Base-by-base conservation (phyloP, 352 stramenopile species). In the Pythium vanterpoolii region DNA sequence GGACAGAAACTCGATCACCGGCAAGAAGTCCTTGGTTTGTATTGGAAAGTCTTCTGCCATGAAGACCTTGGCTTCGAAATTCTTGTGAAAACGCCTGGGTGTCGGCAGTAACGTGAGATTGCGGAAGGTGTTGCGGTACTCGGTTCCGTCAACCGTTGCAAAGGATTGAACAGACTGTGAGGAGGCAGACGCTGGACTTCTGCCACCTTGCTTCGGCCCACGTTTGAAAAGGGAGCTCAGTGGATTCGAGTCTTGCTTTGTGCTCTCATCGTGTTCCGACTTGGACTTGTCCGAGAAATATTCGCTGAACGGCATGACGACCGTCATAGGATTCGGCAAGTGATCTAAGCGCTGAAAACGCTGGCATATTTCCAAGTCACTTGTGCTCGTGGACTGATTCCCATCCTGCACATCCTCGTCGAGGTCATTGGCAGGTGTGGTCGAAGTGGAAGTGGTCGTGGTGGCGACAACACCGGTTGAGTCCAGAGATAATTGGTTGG, bases 41-140 rank as follows among this genome's bases (percentile, higher is more conserved):
- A 93, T 83, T n/a, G 81, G 81, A 38, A 93, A 93, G 9, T 58
- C 77, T 50, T 91, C 71, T 1, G 79, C 71, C 81, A 93, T 93
- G 36, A 90, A 66, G 19, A 91, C 77, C 30, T 89, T 91, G 13
- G 77, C 79, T 18, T 93, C 80, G 58, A 93, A 87, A n/a, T 81
- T 75, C 58, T 91, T 91, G 23, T 60, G 56, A 19, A 84, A 62
- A 38, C 61, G 62, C 11, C 68, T 70, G 31, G 77, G 62, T 8
- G 60, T 43, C 10, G 81, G 81, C n/a, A 84, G 59, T 9, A 88
- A 57, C 30, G 79, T 90, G 4, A 93, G 43, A 50, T 71, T 89
- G 1, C 84, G 81, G 39, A 77, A 90, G 0, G 76, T 88, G 45
- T 89, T 91, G 40, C 68, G 60, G 49, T 66, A 64, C 39, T 62